A percentile compares a stretch with the other conserved stretches of the same genome.
Conservation (phyloP, 2,329 filamentous ascomycete genomes). For the Aureobasidium sp. region DNA sequence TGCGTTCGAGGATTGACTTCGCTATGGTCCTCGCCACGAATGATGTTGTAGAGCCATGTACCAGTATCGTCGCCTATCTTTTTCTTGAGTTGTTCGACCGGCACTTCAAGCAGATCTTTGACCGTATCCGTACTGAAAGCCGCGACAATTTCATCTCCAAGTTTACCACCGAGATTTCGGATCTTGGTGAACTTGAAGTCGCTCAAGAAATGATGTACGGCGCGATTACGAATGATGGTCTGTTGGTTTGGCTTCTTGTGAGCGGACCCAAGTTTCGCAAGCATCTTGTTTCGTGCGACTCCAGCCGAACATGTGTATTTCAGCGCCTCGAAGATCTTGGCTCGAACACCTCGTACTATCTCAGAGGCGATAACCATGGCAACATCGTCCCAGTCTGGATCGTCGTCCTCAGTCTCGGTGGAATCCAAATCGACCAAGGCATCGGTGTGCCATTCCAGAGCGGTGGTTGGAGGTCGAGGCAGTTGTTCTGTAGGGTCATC, state of each 20-base stretch:
- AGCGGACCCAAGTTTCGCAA: constrained; percentile 85
- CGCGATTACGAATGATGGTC: constrained; percentile 84
- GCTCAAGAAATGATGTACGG: constrained; percentile 67
- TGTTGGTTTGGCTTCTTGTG: constrained; percentile 92
- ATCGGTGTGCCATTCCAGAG: constrained; percentile 75
- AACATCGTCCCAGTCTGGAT: constrained; percentile 95
- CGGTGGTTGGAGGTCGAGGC: constrained; percentile 62
- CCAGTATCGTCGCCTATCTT: constrained; percentile 79
- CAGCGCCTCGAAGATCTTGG: constrained; percentile 57
- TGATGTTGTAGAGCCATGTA: constrained; percentile 72
- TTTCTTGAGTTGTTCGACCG: constrained; percentile 66
- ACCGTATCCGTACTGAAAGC: constrained; percentile 74
- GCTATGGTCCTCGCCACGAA: constrained; percentile 76
- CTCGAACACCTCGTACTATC: constrained; percentile 69
- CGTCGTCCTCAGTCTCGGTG: constrained; percentile 61
- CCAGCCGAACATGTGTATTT: constrained; percentile 90
- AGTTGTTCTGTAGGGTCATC: constrained; percentile 63
- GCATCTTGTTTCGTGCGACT: constrained; percentile 83
- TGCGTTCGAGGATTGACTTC: constrained; percentile 87
- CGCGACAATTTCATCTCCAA: constrained; percentile 78
- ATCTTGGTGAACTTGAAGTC: constrained; percentile 93
- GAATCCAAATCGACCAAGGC: constrained; percentile 71
- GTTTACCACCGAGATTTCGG: constrained; percentile 85
- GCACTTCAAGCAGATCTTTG: constrained; percentile 61
- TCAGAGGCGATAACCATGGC: constrained; percentile 79